phyloP scores from a whole-genome alignment of 139 green algal species.

The Chloropicon primus region DNA sequence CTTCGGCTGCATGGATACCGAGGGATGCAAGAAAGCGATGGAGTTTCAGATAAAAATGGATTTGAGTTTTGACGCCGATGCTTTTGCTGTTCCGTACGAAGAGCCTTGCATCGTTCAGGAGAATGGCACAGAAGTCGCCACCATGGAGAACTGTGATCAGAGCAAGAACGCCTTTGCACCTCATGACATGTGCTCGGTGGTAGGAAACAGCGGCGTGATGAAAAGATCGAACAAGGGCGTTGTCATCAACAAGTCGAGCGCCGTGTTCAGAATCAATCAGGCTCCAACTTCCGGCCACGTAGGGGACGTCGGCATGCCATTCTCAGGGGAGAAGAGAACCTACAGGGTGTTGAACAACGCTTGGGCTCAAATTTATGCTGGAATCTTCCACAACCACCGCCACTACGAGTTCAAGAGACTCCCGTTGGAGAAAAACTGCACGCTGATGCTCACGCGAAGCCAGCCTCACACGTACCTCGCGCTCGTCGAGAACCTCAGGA shows the following conservation, averaged over 20 bases:
- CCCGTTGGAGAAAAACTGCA: neutral
- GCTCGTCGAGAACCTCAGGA: neutral
- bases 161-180: too few relatives aligned
- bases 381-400: neutral
- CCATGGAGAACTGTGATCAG: too few relatives aligned
- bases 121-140: neutral
- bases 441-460: neutral
- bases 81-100: neutral
- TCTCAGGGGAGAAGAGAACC: neutral
- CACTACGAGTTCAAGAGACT: neutral
- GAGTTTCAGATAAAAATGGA: neutral
- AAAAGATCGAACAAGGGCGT: neutral
- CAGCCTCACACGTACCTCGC: neutral
- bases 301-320: neutral
- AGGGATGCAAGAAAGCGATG: neutral
- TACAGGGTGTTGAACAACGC: neutral
- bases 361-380: neutral
- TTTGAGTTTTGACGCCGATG: neutral
- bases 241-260: neutral
- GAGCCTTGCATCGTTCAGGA: neutral
- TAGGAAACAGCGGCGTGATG: neutral
- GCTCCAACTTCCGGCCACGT: neutral
- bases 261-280: neutral
- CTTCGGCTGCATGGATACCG: neutral
- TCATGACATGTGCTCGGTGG: neutral